Evolutionary conservation across 2,329 filamentous ascomycete genomes (phyloP).

Genomic region (Neoscytalidium dimidiatum): DNA sequence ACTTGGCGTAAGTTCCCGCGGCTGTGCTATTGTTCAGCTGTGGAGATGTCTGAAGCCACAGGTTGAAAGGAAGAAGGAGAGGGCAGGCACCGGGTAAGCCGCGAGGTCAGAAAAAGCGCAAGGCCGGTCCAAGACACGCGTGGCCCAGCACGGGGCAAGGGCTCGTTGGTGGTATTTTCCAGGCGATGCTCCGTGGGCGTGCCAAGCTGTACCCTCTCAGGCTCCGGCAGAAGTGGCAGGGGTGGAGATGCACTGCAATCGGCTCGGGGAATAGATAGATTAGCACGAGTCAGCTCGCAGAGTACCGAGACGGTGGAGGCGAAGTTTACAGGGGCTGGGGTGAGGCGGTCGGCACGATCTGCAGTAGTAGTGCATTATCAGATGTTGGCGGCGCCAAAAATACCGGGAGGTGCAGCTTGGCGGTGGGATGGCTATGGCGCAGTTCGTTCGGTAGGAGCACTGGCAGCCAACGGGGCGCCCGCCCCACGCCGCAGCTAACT

Average conservation of each 20-base stretch:
- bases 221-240: neutral
- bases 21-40: neutral
- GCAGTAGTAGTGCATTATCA: neutral
- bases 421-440: neutral
- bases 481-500: neutral
- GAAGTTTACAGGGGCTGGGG: neutral
- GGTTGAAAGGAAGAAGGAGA: neutral
- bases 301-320: neutral
- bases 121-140: neutral
- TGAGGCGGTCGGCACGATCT: neutral
- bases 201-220: neutral
- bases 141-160: neutral
- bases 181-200: neutral
- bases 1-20: neutral
- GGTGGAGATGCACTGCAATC: neutral
- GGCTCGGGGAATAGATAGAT: neutral
- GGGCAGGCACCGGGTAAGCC: neutral
- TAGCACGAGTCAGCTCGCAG: neutral
- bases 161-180: constrained; percentile 2
- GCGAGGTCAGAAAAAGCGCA: neutral
- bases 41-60: neutral
- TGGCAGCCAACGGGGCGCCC: neutral
- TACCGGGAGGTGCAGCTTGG: neutral
- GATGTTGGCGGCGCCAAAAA: neutral
- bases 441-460: neutral